Percentiles rank a stretch among this genome's conserved stretches.
Evolutionary conservation across 2,329 filamentous ascomycete species (phyloP).

Genomic region (Penicillium hordei): DNA sequence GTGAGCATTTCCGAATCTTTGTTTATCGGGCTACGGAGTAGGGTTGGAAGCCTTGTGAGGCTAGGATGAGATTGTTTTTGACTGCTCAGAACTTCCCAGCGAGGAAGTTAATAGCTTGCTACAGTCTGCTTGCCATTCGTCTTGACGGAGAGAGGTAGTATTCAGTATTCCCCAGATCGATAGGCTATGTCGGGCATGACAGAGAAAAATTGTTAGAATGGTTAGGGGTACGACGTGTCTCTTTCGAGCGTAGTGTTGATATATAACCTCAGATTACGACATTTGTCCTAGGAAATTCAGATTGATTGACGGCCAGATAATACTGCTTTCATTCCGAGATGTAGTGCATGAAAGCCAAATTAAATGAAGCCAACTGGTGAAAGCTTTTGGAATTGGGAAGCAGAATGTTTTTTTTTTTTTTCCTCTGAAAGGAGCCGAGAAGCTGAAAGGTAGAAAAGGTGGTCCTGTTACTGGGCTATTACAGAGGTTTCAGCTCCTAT

Average conservation of each 20-base stretch:
- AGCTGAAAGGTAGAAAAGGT: background rate
- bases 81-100: background rate
- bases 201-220: background rate
- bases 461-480: background rate
- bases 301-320: background rate
- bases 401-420: background rate
- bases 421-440: background rate
- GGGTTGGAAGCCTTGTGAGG: background rate
- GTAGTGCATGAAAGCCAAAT: no score
- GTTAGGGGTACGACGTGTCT: background rate
- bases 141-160: no score
- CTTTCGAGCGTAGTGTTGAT: background rate
- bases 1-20: background rate
- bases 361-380: background rate
- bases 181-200: background rate
- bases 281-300: background rate
- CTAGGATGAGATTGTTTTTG: background rate
- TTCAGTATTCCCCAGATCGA: background rate
- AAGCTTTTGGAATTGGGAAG: background rate
- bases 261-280: background rate
- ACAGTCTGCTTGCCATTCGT: background rate
- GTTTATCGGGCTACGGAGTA: background rate
- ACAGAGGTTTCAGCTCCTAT: background rate
- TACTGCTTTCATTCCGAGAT: background rate
- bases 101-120: background rate